Evolutionary conservation across 1,139 yeast genomes (phyloP), one percentile per base, ranked within the genome.

Genomic region (Blastobotrys persicus): DNA sequence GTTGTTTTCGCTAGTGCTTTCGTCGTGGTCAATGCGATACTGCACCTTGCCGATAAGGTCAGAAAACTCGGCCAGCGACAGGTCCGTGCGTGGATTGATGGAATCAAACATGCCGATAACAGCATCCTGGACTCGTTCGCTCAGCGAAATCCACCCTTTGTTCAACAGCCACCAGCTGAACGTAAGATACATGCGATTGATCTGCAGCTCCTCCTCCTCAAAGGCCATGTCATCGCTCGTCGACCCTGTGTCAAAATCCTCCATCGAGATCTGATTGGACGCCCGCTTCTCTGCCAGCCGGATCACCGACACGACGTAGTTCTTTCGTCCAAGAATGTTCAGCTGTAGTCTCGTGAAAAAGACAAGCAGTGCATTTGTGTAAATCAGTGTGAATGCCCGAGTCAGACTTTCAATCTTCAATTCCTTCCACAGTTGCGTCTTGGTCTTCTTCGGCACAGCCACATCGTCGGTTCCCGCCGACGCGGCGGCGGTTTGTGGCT

Each of bases 131-230:
- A 88, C 79, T 33, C 76, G 67, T 44, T 75, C 72, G 44, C 80
- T 76, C 46, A 85, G 70, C 44, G 74, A 73, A 34, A 73, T 64
- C 92, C 94, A 88, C 1, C 98, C 98, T 57, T 82, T 79, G 66
- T 92, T 89, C 51, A 92, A 74, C 46, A 92, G 70, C 96, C 97
- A 92, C 97, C 98, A 92, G 58, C 91, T 83, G 55, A 88, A 79
- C 1, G 95, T 85, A 52, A 92, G 74, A 64, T 87, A 92, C 50
- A 89, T 85, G 61, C 92, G 91, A 64, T 88, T 95, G 46, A 84
- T 79, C 35, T 59, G 55, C 43, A 63, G 59, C 26, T 58, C 66
- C 47, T 59, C 57, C 48, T 63, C 61, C 46, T 59, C 59, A 47
- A 55, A 49, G 2, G 59, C 61, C 38, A 65, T 62, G 14, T 58